phyloP scores from a whole-genome alignment of 2,329 filamentous ascomycete species.

The Cladorrhinum sp. region DNA sequence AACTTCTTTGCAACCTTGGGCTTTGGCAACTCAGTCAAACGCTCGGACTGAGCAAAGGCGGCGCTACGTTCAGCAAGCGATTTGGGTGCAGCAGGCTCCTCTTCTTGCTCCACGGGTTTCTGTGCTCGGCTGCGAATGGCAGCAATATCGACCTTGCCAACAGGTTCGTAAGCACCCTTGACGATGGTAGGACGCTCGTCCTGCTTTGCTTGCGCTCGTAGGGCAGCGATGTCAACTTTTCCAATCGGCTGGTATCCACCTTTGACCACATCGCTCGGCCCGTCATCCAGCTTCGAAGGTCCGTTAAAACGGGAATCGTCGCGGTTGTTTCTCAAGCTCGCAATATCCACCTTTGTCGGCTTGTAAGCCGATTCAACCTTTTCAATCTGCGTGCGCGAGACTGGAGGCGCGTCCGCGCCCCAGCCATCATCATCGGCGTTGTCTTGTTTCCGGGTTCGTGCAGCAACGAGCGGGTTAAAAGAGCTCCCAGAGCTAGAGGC shows the following conservation, averaged over 20 bases:
- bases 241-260: constrained; percentile 92
- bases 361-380: constrained; percentile 92
- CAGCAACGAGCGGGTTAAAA: constrained; percentile 67
- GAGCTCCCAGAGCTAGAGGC: constrained; percentile 43
- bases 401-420: constrained; percentile 89
- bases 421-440: constrained; percentile 82
- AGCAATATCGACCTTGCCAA: constrained; percentile 96
- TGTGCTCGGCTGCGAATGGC: constrained; percentile 85
- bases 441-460: constrained; percentile 58
- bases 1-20: constrained; percentile 94
- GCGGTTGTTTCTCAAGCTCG: constrained; percentile 73
- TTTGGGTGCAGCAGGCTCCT: constrained; percentile 43
- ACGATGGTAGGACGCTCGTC: constrained; percentile 82
- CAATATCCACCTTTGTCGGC: constrained; percentile 92
- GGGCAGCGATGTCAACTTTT: constrained; percentile 94
- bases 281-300: constrained; percentile 44
- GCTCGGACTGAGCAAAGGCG: constrained; percentile 72
- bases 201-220: constrained; percentile 70
- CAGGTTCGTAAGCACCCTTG: constrained; percentile 89
- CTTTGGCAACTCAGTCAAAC: constrained; percentile 84
- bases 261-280: constrained; percentile 63
- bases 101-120: constrained; percentile 48
- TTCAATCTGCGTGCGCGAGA: constrained; percentile 81
- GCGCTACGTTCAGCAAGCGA: constrained; percentile 73
- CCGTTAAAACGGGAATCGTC: constrained; percentile 60